These are phyloP conservation scores for Croton setiger DNA, from an alignment of 441 rosid genomes.

Conservation along the genomic window DNA sequence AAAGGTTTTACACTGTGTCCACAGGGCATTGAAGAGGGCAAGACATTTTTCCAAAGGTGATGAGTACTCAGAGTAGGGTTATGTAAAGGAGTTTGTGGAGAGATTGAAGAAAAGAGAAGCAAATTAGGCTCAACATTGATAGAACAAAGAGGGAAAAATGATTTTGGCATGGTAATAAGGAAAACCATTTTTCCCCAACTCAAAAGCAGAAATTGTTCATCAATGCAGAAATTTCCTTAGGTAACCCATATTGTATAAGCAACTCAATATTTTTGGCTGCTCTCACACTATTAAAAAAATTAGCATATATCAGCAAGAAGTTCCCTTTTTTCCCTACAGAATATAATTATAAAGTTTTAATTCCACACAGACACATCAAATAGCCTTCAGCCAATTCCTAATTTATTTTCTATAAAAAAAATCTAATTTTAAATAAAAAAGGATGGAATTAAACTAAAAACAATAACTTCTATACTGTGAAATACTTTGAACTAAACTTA, in stretches of 20 bases:
- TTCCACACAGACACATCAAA: not conserved
- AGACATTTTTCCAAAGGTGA: not conserved
- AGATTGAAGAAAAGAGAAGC: no score
- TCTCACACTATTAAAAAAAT: not conserved
- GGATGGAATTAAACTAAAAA: no score
- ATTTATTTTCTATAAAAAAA: no score
- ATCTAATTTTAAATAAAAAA: no score
- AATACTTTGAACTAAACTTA: no score
- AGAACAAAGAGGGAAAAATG: constrained; percentile 22
- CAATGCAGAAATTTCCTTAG: not conserved
- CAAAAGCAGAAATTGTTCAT: not conserved
- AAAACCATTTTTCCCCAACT: constrained; percentile 28
- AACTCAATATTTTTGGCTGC: constrained; percentile 3
- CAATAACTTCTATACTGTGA: no score
- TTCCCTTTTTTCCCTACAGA: not conserved
- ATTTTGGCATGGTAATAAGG: constrained; percentile 25
- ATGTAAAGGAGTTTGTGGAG: no score
- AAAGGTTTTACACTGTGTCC: constrained; percentile 15
- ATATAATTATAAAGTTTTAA: not conserved
- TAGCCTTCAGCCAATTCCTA: constrained; percentile 2
- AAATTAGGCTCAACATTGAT: constrained; percentile 13
- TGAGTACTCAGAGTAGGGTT: no score
- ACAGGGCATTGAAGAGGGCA: not conserved
- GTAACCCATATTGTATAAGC: not conserved
- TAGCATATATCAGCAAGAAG: not conserved